Evolutionary conservation across 495 filamentous ascomycete species (phyloP), one percentile per base, ranked within the genome.

Genomic region (Peziza echinospora): DNA sequence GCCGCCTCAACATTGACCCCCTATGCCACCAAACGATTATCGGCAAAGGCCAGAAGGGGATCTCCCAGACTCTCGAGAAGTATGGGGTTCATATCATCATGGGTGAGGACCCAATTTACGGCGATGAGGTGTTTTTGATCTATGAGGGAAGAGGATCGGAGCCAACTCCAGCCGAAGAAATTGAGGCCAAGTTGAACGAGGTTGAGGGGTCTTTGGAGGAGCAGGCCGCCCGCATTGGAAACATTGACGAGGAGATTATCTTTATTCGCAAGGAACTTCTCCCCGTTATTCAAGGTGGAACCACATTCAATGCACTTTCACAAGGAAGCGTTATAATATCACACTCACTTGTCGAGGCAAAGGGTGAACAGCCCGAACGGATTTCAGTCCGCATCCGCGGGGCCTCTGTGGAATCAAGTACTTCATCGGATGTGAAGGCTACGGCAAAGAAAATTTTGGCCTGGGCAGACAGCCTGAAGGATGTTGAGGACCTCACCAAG

Each of bases 391-490:
- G 81, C 41, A 91, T 91, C 16, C 85, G 83, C n/a, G 41, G 21
- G 5, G n/a, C 41, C 16, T 3, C 30, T 6, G n/a, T n/a, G n/a
- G n/a, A n/a, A n/a, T n/a, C n/a, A n/a, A n/a, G n/a, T n/a, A n/a
- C 26, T 63, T 71, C 25, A n/a, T 67, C 68, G 22, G 68, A 69
- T 45, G 84, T 93, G 11, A 72, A 79, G 16, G 70, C 75, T 0
- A 72, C 93, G 22, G 67, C 65, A 19, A 64, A 70, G 5, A 85
- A 81, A 62, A 71, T 89, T 43, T 59, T 70, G 23, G 71, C 69
- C 10, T 96, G 94, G 56, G 65, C 96, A 26, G 77, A 84, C 50
- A 83, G 89, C 61, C 78, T 80, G 63, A 70, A 80, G 61, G 83
- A 93, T 51, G 83, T 93, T 55, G 75, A 82, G 49, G 84, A 93